Evolutionary conservation across 2,329 filamentous ascomycete genomes (phyloP), one percentile per base, ranked within the genome.

Genomic region (Boeremia exigua): DNA sequence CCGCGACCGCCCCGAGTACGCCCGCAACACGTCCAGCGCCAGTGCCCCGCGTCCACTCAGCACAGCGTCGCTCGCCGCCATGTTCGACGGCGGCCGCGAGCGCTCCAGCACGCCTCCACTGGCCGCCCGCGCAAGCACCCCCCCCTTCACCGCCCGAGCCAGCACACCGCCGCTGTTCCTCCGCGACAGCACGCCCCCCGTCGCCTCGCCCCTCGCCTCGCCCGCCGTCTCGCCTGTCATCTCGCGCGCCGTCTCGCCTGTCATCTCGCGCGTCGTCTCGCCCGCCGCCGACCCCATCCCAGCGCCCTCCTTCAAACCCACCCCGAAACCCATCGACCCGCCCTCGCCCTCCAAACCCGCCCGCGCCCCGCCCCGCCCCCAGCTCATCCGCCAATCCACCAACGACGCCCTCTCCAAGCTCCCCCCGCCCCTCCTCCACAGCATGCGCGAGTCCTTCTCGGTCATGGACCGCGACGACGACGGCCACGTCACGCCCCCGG

Each of bases 391-490:
- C 10, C 63, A 59, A 30, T 62, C 47, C 40, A 70, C 67, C 4
- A 70, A 48, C 47, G 72, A 72, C 49, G 65, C 68, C 14, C 79
- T 92, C 39, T 87, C 88, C 2, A 88, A 90, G 68, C 78, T 98
- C 37, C 90, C 94, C 33, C 87, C 91, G 2, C 82, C 90, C 3
- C 91, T 97, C 66, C 86, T 97, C 32, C 87, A 93, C 68, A 91
- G 91, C 66, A 85, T 99, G 77, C 86, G 95, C 58, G 94, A 98
- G 72, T 92, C 90, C 0, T 99, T 98, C 75, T 91, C 96, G 75
- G 92, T 97, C 56, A 82, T 99, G 42, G 95, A 98, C 75, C 85
- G 91, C 57, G 89, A 95, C 75, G 93, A 92, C 69, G 92, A 95
- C 69, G 93, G 94, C 15, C 81, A 85, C 46, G 88, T 99, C 58